Evolutionary conservation across 2,329 filamentous ascomycete genomes (phyloP).

Genomic region (Aureobasidium pullulans): DNA sequence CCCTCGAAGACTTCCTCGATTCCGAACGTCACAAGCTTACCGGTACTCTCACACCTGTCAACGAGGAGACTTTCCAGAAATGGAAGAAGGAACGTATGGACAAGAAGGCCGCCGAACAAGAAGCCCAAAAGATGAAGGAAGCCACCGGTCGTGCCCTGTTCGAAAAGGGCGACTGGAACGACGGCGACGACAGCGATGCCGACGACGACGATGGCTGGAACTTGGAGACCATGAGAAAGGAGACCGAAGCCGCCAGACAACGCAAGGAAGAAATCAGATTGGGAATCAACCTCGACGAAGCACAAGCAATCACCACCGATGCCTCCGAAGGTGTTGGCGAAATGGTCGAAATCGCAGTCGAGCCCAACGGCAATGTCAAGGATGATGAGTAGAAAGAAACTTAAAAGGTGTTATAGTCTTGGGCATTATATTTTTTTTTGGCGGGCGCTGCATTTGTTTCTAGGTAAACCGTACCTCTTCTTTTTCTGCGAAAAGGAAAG

Average conservation of each 20-base stretch:
- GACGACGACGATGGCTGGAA: slow-evolving; percentile 69
- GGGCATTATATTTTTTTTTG: neutral
- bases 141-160: slow-evolving; percentile 92
- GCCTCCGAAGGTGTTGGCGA: slow-evolving; percentile 14
- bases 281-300: slow-evolving; percentile 18
- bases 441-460: neutral
- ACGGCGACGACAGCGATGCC: slow-evolving; percentile 55
- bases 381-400: slow-evolving; percentile 7
- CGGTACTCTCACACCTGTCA: slow-evolving; percentile 87
- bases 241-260: slow-evolving; percentile 71
- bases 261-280: slow-evolving; percentile 71
- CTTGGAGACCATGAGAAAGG: slow-evolving; percentile 69
- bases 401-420: neutral
- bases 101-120: slow-evolving; percentile 93
- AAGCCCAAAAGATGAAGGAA: slow-evolving; percentile 85
- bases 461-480: neutral
- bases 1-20: slow-evolving; percentile 94
- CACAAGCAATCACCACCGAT: neutral
- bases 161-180: slow-evolving; percentile 89
- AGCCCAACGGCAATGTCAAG: slow-evolving; percentile 11
- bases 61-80: slow-evolving; percentile 82
- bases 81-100: slow-evolving; percentile 93
- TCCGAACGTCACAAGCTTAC: slow-evolving; percentile 93
- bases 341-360: slow-evolving; percentile 12
- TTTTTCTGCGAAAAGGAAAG: neutral